These are phyloP conservation scores for Sporothrix brasiliensis DNA, from an alignment of 2,329 filamentous ascomycete species.

Conservation along the genomic window DNA sequence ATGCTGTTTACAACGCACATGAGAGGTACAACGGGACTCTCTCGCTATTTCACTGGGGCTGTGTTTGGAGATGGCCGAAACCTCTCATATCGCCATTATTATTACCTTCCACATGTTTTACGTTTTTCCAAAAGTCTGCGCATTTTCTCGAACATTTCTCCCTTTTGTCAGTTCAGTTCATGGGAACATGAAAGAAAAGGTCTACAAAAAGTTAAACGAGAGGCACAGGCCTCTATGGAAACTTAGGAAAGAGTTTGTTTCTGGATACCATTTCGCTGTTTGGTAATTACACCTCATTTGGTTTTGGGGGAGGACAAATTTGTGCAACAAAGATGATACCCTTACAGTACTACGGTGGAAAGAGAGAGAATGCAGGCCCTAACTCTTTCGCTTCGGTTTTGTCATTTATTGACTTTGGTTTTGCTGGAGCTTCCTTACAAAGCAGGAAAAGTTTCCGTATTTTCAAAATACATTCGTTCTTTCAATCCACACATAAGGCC, in stretches of 20 bases:
- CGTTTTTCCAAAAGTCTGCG: neutral
- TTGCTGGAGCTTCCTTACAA: neutral
- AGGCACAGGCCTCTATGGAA: neutral
- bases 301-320: neutral
- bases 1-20: neutral
- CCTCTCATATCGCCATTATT: neutral
- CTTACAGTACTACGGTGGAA: neutral
- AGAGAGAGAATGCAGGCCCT: neutral
- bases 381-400: neutral
- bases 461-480: too few species aligned
- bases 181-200: neutral
- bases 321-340: constrained; percentile 15
- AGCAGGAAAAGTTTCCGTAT: neutral
- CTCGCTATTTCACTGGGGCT: neutral
- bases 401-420: neutral
- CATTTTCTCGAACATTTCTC: too few species aligned
- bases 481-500: too few species aligned
- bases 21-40: constrained; percentile 21
- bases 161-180: neutral
- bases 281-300: neutral
- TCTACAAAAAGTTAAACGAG: neutral
- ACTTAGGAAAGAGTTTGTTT: neutral
- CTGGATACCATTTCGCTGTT: neutral
- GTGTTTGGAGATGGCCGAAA: neutral
- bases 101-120: neutral